Evolutionary conservation across 2,329 filamentous ascomycete species (phyloP), one percentile per base, ranked within the genome.

Genomic region (Diaporthe aspalathi): DNA sequence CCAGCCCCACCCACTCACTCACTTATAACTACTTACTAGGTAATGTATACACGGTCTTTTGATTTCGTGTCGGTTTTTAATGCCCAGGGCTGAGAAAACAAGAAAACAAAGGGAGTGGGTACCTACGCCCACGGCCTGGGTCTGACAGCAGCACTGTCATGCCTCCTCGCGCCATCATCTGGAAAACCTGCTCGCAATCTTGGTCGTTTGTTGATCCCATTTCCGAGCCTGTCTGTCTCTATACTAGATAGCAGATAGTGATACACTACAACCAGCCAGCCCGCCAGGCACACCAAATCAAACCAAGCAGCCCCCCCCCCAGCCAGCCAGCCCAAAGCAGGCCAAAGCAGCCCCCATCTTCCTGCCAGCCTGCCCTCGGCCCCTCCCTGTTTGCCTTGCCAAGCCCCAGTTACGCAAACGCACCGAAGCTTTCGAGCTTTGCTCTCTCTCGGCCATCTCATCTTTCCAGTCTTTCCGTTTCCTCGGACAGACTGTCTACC

Each of bases 321-420:
- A 56, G 29, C 16, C 27, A 56, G 29, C n/a, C 24, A 32, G 27
- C 50, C 50, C 32, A 5, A 5, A 35, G 32, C 32, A 5, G 5
- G 32, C 32, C 32, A 35, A 35, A 35, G 5, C 35, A 45, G n/a
- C 29, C 60, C 24, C 60, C 57, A 17, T 65, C 60, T 45, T 65
- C 29, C 45, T 38, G 45, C 45, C 60, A 43, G 50, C 29, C 45
- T 38, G 45, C 45, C 60, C 60, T 35, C 60, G 63, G 63, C 49
- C 47, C 52, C 67, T 68, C 67, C 53, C 53, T 68, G 38, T 17
- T 43, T 38, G n/a, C 50, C 65, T 32, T 9, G 49, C 50, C 65
- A 54, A 56, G 50, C 49, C 50, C 50, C 45, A 68, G 67, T 65
- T 50, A 65, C 60, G 45, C 60, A 65, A 65, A 65, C 60, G 45